Base-by-base conservation (phyloP, 2,329 filamentous ascomycete genomes). In the Aureobasidium musti region DNA sequence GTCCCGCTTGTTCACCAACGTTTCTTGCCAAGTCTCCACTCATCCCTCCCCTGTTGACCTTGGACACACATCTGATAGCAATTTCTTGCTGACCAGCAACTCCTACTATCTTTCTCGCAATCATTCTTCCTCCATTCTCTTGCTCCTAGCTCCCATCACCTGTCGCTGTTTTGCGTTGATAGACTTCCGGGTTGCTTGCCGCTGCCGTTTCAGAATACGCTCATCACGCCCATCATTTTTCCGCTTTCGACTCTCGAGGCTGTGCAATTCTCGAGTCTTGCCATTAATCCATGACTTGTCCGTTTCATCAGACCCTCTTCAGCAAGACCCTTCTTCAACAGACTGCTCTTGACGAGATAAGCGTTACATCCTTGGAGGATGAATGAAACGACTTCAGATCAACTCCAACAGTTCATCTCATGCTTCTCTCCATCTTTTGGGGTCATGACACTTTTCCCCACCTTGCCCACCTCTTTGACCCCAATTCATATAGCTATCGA, bases 171-270 rank as follows among this genome's bases (percentile, higher is more conserved):
- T 37, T 11, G 28, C 28, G 26, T 49, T 49, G 28, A 61, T 47
- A 11, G 7, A 30, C 57, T 19, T 49, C 57, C 57, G 26, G 57
- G n/a, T 47, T 23, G 41, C 43, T 49, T 17, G 41, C 28, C 57
- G 41, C 57, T 49, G 57, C 43, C 28, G 57, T 61, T 61, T 49
- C 57, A 61, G 57, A 49, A 47, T 14, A 17, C n/a, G 41, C 57
- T 61, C 43, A 47, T 47, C 41, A 47, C 3, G 39, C 19, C 7
- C n/a, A 47, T 47, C 43, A 43, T 23, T 47, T 26, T 26, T 26
- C 19, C 57, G 5, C 17, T 26, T 13, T 47, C 17, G 26, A 5
- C 13, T 17, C 11, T 35, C 39, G 56, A 61, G 43, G 41, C 57
- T 61, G 57, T 61, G 57, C 57, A 49, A n/a, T 26, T 33, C 28